Percentiles rank a stretch among this genome's conserved stretches.
Conservation (phyloP, 139 green algal species). For the Choricystis sp. region DNA sequence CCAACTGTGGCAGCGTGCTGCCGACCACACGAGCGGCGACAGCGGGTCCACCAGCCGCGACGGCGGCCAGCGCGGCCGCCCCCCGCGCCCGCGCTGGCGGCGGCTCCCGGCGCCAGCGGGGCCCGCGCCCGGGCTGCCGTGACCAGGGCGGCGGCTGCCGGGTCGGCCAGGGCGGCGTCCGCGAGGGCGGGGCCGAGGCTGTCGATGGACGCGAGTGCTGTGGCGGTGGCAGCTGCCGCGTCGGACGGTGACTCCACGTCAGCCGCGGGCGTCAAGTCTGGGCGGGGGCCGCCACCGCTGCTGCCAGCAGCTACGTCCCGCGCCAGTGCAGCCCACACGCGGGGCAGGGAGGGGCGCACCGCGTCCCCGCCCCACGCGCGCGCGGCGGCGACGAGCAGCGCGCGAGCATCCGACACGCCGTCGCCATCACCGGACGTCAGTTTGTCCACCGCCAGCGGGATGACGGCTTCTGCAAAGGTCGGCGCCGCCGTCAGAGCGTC, state of each 20-base stretch:
- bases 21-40: background rate
- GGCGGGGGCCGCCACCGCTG: too few relatives aligned
- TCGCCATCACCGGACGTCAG: constrained; percentile 15
- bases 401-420: background rate
- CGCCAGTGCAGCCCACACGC: constrained; percentile 1
- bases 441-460: constrained; percentile 43
- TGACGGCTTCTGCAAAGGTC: constrained; percentile 17
- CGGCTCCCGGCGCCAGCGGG: too few relatives aligned
- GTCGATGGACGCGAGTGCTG: background rate
- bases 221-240: too few relatives aligned
- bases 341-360: background rate
- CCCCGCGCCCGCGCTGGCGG: background rate
- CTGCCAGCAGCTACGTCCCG: background rate
- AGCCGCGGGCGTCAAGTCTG: too few relatives aligned
- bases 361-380: background rate
- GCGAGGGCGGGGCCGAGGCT: background rate
- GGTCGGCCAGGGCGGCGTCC: background rate
- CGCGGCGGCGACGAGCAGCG: background rate
- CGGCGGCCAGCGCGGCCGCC: background rate
- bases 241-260: too few relatives aligned
- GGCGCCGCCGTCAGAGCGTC: constrained; percentile 15
- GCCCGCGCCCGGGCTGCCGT: too few relatives aligned
- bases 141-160: too few relatives aligned
- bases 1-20: background rate
- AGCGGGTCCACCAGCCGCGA: background rate